phyloP scores from a whole-genome alignment of 2,329 filamentous ascomycete species.

The Alternaria brassicae region DNA sequence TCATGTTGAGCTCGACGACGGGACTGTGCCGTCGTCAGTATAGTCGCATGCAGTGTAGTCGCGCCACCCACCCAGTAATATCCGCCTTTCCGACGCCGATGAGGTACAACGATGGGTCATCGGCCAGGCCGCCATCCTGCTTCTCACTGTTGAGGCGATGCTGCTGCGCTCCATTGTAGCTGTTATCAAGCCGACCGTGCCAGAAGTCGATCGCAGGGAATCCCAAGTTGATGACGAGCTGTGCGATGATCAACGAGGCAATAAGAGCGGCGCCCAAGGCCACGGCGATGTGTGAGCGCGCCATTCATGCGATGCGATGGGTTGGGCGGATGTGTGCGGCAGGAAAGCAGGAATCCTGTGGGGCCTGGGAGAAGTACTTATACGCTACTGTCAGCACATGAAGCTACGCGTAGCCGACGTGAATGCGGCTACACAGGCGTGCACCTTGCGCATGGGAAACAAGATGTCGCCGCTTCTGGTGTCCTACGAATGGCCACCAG shows the following conservation, averaged over 20 bases:
- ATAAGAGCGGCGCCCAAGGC: conserved; percentile 48
- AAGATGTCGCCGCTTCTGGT: background rate
- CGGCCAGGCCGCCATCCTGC: conserved; percentile 35
- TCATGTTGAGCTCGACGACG: conserved; percentile 88
- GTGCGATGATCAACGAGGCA: conserved; percentile 43
- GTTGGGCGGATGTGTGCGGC: conserved; percentile 27
- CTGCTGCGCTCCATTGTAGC: conserved; percentile 30
- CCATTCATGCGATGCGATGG: conserved; percentile 39
- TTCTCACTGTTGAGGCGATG: conserved; percentile 37
- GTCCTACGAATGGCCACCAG: background rate
- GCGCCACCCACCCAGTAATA: conserved; percentile 67
- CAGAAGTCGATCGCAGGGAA: conserved; percentile 48
- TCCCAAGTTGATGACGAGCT: conserved; percentile 46
- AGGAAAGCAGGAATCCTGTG: conserved; percentile 5
- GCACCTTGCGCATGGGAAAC: background rate
- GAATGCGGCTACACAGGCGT: background rate
- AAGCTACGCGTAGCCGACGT: background rate
- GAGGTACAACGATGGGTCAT: conserved; percentile 61
- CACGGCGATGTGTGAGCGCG: conserved; percentile 49
- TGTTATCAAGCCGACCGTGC: conserved; percentile 41
- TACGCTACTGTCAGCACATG: conserved; percentile 10
- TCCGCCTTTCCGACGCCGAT: conserved; percentile 75
- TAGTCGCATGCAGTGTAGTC: background rate
- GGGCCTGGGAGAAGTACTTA: conserved; percentile 5
- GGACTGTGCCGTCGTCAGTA: conserved; percentile 60